Conservation (phyloP, 2,329 filamentous ascomycete genomes). For the Elsinoe fawcettii region DNA sequence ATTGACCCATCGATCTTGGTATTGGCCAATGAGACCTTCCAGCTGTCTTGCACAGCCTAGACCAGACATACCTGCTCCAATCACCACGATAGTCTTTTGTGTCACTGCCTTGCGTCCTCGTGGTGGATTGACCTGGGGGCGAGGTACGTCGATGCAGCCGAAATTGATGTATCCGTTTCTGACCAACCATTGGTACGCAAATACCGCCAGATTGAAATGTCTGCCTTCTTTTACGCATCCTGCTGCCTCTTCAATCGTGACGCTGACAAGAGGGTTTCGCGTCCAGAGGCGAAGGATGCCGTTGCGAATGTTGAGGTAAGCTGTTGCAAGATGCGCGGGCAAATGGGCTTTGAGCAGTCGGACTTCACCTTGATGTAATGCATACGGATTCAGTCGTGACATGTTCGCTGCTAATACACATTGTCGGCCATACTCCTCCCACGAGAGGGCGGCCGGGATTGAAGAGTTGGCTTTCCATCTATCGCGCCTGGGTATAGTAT, state of each 20-base stretch:
- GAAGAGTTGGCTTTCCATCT: slow-evolving; percentile 49
- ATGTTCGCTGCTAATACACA: slow-evolving; percentile 84
- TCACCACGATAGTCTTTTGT: slow-evolving; percentile 70
- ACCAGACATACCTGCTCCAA: slow-evolving; percentile 92
- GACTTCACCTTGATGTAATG: slow-evolving; percentile 79
- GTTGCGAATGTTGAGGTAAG: slow-evolving; percentile 93
- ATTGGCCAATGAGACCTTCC: slow-evolving; percentile 75
- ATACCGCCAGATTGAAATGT: slow-evolving; percentile 80
- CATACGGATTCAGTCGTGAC: slow-evolving; percentile 82
- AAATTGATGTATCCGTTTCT: slow-evolving; percentile 94
- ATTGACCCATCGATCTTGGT: slow-evolving; percentile 58
- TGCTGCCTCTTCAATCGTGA: slow-evolving; percentile 76
- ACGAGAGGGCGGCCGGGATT: slow-evolving; percentile 66
- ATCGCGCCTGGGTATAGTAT: slow-evolving; percentile 14
- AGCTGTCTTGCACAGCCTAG: slow-evolving; percentile 87
- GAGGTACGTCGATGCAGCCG: slow-evolving; percentile 72
- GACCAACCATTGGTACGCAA: slow-evolving; percentile 88
- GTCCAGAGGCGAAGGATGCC: slow-evolving; percentile 87
- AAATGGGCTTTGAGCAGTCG: slow-evolving; percentile 70
- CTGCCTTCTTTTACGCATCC: slow-evolving; percentile 81
- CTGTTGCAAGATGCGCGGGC: slow-evolving; percentile 81
- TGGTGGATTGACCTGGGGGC: slow-evolving; percentile 32
- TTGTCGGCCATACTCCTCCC: slow-evolving; percentile 78
- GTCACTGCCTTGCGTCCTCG: slow-evolving; percentile 36
- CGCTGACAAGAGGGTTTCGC: slow-evolving; percentile 71